Evolutionary conservation across 2,329 filamentous ascomycete species (phyloP).

Genomic region (Monilinia aucupariae): DNA sequence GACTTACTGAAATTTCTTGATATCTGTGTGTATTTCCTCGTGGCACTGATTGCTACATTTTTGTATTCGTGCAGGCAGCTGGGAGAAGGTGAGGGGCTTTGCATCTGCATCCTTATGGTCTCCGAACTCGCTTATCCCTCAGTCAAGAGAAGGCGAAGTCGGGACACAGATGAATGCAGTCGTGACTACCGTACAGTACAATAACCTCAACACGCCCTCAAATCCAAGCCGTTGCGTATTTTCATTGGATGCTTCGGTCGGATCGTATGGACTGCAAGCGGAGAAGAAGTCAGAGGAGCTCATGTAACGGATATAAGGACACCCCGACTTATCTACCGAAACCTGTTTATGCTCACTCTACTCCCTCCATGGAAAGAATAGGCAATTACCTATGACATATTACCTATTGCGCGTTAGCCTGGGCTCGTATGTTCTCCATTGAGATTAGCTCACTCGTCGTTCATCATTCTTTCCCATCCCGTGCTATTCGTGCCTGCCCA

Average conservation of each 20-base stretch:
- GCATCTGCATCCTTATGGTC: background rate
- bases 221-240: background rate
- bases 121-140: background rate
- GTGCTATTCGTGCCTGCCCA: background rate
- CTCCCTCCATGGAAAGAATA: too few relatives aligned
- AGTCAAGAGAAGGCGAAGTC: background rate
- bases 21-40: background rate
- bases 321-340: too few relatives aligned
- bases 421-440: background rate
- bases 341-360: too few relatives aligned
- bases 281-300: background rate
- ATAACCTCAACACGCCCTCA: background rate
- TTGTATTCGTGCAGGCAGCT: too few relatives aligned
- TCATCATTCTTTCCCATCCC: slow-evolving; percentile 3
- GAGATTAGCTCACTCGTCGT: too few relatives aligned
- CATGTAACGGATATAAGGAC: background rate
- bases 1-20: background rate
- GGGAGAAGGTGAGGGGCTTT: background rate
- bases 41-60: background rate
- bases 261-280: background rate
- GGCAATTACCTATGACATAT: too few relatives aligned
- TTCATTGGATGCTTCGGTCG: background rate
- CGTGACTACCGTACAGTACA: too few relatives aligned
- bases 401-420: too few relatives aligned
- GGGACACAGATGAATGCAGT: background rate